Evolutionary conservation across 2,329 filamentous ascomycete genomes (phyloP).

Genomic region (Acrocalymma vagum): DNA sequence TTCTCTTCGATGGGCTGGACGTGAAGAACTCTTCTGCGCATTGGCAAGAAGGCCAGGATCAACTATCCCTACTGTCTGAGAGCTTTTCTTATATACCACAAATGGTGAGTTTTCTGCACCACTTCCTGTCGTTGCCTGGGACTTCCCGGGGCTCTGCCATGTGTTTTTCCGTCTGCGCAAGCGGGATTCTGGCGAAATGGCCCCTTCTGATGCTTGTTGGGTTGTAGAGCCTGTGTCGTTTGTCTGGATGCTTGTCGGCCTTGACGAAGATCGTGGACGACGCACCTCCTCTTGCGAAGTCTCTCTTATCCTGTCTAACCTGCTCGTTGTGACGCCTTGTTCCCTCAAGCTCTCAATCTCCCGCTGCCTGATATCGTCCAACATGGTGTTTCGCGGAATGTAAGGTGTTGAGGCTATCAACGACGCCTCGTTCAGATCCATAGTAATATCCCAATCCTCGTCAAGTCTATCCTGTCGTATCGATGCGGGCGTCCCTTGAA

Average conservation of each 20-base stretch:
- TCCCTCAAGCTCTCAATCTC: slow-evolving; percentile 51
- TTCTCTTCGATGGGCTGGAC: slow-evolving; percentile 44
- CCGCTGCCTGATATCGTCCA: slow-evolving; percentile 54
- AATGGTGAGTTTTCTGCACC: slow-evolving; percentile 41
- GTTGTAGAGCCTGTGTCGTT: slow-evolving; percentile 8
- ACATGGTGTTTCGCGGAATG: slow-evolving; percentile 48
- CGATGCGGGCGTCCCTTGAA: slow-evolving; percentile 32
- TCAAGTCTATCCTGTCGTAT: slow-evolving; percentile 24
- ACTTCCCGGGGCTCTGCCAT: slow-evolving; percentile 39
- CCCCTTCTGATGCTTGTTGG: slow-evolving; percentile 10
- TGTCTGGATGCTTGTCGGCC: slow-evolving; percentile 14
- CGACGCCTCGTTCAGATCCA: slow-evolving; percentile 56
- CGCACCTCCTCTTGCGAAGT: slow-evolving; percentile 37
- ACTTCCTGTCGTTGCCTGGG: slow-evolving; percentile 34
- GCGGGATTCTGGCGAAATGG: slow-evolving; percentile 16
- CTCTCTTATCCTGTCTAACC: slow-evolving; percentile 37
- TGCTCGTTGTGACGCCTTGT: slow-evolving; percentile 39
- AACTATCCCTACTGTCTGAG: slow-evolving; percentile 40
- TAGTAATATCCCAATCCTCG: slow-evolving; percentile 46
- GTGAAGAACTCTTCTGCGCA: slow-evolving; percentile 29
- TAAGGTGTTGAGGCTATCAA: slow-evolving; percentile 59
- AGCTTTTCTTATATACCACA: slow-evolving; percentile 41
- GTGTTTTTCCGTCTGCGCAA: slow-evolving; percentile 36
- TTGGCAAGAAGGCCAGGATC: slow-evolving; percentile 35
- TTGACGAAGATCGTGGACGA: slow-evolving; percentile 23